A percentile compares a stretch with the other conserved stretches of the same genome.
Conservation (phyloP, 148 eudicot genomes). For the Arbutus unedo region DNA sequence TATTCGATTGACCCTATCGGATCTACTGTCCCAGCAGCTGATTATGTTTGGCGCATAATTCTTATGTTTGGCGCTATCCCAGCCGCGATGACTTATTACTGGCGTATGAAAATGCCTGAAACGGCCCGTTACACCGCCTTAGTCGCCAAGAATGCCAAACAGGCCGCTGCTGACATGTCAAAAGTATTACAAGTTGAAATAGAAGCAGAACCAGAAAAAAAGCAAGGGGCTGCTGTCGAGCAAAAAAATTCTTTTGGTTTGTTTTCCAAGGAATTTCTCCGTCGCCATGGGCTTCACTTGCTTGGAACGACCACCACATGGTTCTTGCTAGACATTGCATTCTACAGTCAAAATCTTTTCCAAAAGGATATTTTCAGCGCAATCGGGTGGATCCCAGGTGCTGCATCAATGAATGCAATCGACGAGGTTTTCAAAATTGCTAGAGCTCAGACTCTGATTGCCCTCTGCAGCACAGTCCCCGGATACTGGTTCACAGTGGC, state of each 20-base stretch:
- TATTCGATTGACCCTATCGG: background rate
- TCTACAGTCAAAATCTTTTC: conserved; percentile 7
- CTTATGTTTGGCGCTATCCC: background rate
- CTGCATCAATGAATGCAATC: background rate
- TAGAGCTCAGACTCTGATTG: background rate
- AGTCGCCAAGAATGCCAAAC: conserved; percentile 9
- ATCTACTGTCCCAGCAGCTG: background rate
- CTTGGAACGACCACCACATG: conserved; percentile 2
- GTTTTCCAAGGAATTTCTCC: background rate
- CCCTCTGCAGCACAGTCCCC: conserved; percentile 5
- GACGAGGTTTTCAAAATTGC: background rate
- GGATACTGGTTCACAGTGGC: conserved; percentile 10
- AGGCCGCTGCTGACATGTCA: conserved; percentile 2
- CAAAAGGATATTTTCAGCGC: conserved; percentile 12
- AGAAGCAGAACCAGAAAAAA: background rate
- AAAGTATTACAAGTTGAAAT: background rate
- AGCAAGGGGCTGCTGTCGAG: background rate
- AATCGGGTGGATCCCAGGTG: background rate
- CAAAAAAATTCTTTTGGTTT: background rate
- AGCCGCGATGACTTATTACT: background rate
- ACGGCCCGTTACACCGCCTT: conserved; percentile 8
- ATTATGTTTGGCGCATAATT: background rate
- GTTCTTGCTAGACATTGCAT: conserved; percentile 11
- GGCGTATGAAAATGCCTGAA: conserved; percentile 7
- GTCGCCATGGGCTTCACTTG: conserved; percentile 11